Evolutionary conservation across 495 filamentous ascomycete genomes (phyloP).

Genomic region (Xylaria longipes): DNA sequence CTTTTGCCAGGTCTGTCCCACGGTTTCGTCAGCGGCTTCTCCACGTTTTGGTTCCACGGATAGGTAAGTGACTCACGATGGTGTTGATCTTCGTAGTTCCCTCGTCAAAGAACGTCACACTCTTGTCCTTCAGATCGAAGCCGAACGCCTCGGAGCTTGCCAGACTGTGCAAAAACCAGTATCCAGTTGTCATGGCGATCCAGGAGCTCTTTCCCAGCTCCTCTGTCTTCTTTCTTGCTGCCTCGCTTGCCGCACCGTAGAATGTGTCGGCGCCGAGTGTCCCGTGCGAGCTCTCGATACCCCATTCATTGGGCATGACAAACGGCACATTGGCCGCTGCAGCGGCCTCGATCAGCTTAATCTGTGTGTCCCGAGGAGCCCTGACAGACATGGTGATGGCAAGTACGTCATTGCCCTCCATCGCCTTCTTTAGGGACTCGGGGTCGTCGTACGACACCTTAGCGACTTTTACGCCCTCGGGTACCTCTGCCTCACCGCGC

Average conservation of each 20-base stretch:
- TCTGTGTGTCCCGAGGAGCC: slow-evolving; percentile 30
- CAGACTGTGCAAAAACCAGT: slow-evolving; percentile 53
- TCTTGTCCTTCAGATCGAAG: slow-evolving; percentile 40
- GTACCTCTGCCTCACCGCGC: slow-evolving; percentile 47
- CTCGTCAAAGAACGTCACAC: slow-evolving; percentile 42
- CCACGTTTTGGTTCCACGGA: background rate
- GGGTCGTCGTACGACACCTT: slow-evolving; percentile 54
- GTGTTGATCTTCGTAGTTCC: slow-evolving; percentile 44
- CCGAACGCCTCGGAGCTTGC: slow-evolving; percentile 36
- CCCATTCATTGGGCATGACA: slow-evolving; percentile 66
- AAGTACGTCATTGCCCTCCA: slow-evolving; percentile 60
- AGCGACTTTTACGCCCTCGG: slow-evolving; percentile 48
- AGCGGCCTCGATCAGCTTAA: slow-evolving; percentile 62
- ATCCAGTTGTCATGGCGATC: slow-evolving; percentile 52
- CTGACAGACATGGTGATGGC: slow-evolving; percentile 60
- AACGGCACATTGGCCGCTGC: slow-evolving; percentile 63
- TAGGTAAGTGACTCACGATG: slow-evolving; percentile 30
- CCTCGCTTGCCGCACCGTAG: background rate
- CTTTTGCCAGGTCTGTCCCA: slow-evolving; percentile 45
- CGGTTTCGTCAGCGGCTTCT: slow-evolving; percentile 18
- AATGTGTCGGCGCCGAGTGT: slow-evolving; percentile 27
- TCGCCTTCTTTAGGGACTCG: slow-evolving; percentile 46
- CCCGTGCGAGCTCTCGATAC: slow-evolving; percentile 43
- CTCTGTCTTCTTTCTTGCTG: slow-evolving; percentile 42
- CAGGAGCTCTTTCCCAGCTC: slow-evolving; percentile 56